These are phyloP conservation scores for Antrodiella citrinella DNA, from an alignment of 768 basidiomycete genomes.

Conservation along the genomic window DNA sequence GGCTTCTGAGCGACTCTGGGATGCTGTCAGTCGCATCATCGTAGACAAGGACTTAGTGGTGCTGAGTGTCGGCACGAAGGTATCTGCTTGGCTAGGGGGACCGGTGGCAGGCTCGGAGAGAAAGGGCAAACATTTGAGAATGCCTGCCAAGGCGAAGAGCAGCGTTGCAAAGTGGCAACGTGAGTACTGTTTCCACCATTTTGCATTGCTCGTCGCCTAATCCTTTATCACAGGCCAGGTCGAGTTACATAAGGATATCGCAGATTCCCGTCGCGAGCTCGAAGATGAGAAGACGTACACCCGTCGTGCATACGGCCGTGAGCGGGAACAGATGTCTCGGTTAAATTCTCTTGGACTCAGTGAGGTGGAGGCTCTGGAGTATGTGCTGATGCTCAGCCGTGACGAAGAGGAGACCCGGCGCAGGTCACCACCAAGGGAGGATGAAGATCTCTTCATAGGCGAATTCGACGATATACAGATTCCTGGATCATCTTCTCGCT, in stretches of 20 bases:
- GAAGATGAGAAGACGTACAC: conserved; percentile 38
- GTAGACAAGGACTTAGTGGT: conserved; percentile 49
- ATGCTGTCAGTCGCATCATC: conserved; percentile 48
- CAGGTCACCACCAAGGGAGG: conserved; percentile 14
- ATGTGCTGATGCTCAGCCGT: conserved; percentile 76
- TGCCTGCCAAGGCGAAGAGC: conserved; percentile 17
- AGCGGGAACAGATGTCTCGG: conserved; percentile 48
- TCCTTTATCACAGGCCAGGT: conserved; percentile 39
- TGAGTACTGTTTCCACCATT: conserved; percentile 17
- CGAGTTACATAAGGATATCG: conserved; percentile 55
- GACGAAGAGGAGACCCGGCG: conserved; percentile 50
- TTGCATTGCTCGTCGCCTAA: background rate
- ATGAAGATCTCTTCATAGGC: conserved; percentile 51
- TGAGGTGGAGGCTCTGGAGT: conserved; percentile 71
- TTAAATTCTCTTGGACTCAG: conserved; percentile 61
- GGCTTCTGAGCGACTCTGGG: conserved; percentile 26
- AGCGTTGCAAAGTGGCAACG: conserved; percentile 29
- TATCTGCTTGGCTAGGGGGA: conserved; percentile 64
- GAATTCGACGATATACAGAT: conserved; percentile 39
- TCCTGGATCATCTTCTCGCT: conserved; percentile 16
- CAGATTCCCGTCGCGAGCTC: conserved; percentile 46
- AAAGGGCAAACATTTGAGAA: conserved; percentile 22
- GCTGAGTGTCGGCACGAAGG: conserved; percentile 49
- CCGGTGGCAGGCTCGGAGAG: conserved; percentile 17
- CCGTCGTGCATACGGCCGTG: conserved; percentile 35